Evolutionary conservation across 352 stramenopile genomes (phyloP).

Genomic region (Phytophthora pluvialis): DNA sequence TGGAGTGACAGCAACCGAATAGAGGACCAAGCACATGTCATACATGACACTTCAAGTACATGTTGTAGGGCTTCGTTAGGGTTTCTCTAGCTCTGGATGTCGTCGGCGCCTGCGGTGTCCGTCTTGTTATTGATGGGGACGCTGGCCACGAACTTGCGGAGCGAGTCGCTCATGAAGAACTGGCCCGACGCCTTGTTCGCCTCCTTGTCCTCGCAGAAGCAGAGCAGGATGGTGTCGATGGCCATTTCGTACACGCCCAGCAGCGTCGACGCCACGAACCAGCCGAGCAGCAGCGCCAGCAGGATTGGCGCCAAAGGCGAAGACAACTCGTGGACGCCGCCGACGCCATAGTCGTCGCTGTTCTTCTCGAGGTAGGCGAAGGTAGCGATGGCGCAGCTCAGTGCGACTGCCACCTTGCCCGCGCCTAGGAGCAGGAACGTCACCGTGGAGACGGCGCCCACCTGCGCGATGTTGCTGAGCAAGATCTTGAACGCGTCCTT

Average conservation of each 20-base stretch:
- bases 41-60: too few species aligned
- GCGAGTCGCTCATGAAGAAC: constrained; percentile 84
- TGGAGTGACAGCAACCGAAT: neutral
- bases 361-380: constrained; percentile 73
- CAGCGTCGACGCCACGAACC: constrained; percentile 94
- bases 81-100: constrained; percentile 7
- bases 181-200: constrained; percentile 71
- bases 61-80: neutral
- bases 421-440: constrained; percentile 91
- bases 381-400: constrained; percentile 59
- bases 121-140: constrained; percentile 35
- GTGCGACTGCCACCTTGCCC: constrained; percentile 89
- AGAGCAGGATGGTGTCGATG: constrained; percentile 96
- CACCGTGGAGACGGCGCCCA: constrained; percentile 90
- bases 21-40: too few species aligned
- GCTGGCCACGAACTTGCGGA: constrained; percentile 73
- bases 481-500: constrained; percentile 95
- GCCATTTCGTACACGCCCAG: constrained; percentile 95
- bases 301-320: constrained; percentile 88
- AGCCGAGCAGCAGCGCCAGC: constrained; percentile 91
- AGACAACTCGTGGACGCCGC: constrained; percentile 70
- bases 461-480: constrained; percentile 89
- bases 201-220: constrained; percentile 94
- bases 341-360: constrained; percentile 55
- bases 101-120: neutral